Conservation (phyloP, 2,329 filamentous ascomycete species). For the Shiraia sp. region DNA sequence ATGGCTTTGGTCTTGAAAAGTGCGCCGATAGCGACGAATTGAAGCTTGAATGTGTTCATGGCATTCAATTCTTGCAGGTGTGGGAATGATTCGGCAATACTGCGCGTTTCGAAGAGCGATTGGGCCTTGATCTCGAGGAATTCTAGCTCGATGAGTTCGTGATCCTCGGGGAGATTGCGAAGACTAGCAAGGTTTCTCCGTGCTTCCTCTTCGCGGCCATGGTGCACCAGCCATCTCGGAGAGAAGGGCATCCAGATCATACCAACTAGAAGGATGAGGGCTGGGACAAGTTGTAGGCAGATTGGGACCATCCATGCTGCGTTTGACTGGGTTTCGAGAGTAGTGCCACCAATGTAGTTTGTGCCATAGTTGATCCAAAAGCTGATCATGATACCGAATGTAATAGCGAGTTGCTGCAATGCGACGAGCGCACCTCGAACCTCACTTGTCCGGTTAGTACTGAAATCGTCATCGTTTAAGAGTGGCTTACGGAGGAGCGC, state of each 20-base stretch:
- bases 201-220: conserved; percentile 70
- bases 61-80: conserved; percentile 61
- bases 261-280: conserved; percentile 66
- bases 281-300: conserved; percentile 70
- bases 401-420: conserved; percentile 65
- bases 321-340: conserved; percentile 59
- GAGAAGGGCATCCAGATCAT: conserved; percentile 83
- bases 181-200: conserved; percentile 65
- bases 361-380: conserved; percentile 45
- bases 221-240: conserved; percentile 74
- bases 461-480: not conserved
- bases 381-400: conserved; percentile 49
- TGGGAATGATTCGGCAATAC: conserved; percentile 67
- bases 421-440: conserved; percentile 68
- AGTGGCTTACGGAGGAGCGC: conserved; percentile 51
- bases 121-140: conserved; percentile 84
- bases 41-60: conserved; percentile 60
- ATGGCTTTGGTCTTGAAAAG: conserved; percentile 68
- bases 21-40: conserved; percentile 68
- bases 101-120: conserved; percentile 75
- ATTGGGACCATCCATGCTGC: conserved; percentile 76
- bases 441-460: conserved; percentile 55
- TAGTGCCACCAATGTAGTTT: conserved; percentile 60
- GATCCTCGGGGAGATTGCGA: conserved; percentile 62
- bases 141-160: conserved; percentile 73